Evolutionary conservation across 441 rosid genomes (phyloP).

Genomic region (Eugenia klotzschiana): DNA sequence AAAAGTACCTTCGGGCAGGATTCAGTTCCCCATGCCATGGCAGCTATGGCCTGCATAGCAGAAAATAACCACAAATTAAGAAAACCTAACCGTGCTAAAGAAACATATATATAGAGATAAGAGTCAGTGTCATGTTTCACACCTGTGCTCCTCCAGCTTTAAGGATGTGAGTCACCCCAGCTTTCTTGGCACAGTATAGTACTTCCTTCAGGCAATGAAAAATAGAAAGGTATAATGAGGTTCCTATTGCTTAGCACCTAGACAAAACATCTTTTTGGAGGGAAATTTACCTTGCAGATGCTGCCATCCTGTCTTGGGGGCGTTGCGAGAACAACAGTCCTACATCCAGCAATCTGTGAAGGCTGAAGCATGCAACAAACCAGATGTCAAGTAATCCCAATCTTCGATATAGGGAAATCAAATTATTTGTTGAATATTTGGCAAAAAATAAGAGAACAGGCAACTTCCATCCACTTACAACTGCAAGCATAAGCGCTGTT

Average conservation of each 20-base stretch:
- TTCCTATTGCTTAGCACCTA: not conserved
- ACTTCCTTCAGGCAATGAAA: conserved; percentile 43
- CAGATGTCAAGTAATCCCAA: conserved; percentile 2
- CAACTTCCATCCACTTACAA: conserved; percentile 33
- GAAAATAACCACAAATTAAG: not conserved
- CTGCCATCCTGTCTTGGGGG: conserved; percentile 82
- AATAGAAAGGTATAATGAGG: not conserved
- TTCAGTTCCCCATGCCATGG: conserved; percentile 96
- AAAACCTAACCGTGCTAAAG: not conserved
- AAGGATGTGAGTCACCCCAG: conserved; percentile 85
- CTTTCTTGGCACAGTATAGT: conserved; percentile 80
- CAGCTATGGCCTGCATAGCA: conserved; percentile 64
- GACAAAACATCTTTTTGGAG: not conserved
- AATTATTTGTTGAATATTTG: not conserved
- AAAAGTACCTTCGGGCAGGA: conserved; percentile 82
- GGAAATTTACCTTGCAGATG: conserved; percentile 63
- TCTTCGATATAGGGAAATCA: not conserved
- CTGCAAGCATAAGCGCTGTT: conserved; percentile 84
- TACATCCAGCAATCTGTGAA: conserved; percentile 95
- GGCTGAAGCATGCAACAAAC: conserved; percentile 34
- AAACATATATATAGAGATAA: not conserved
- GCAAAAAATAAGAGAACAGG: not conserved
- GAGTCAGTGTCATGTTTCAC: not conserved
- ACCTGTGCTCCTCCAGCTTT: conserved; percentile 99
- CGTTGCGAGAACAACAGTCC: conserved; percentile 76